phyloP scores from a whole-genome alignment of 768 basidiomycete genomes.

The Imleria badia region DNA sequence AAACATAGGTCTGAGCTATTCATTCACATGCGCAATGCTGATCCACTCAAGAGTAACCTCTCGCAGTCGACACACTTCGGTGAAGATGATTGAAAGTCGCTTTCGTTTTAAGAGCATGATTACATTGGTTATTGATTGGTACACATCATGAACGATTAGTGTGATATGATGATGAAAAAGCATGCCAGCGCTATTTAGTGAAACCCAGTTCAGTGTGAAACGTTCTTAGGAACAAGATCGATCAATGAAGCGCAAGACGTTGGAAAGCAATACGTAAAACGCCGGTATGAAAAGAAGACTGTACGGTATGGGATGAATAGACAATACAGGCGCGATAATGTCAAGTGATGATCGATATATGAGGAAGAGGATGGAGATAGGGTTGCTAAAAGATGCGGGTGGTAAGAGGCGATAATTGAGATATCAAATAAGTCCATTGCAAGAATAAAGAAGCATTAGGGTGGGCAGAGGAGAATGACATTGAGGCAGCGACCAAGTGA shows the following conservation, averaged over 20 bases:
- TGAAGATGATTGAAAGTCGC: background rate
- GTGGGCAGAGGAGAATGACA: background rate
- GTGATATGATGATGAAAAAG: background rate
- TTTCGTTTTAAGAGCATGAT: background rate
- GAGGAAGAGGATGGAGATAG: background rate
- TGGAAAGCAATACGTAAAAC: background rate
- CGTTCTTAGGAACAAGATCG: background rate
- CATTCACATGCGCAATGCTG: no score
- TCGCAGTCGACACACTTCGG: no score
- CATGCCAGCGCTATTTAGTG: constrained; percentile 9
- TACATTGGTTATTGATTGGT: background rate
- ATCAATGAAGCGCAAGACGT: background rate
- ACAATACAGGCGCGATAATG: background rate
- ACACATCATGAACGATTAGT: constrained; percentile 3
- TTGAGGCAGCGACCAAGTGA: background rate
- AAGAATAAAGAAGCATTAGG: constrained; percentile 11
- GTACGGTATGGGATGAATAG: constrained; percentile 4
- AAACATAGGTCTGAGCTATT: no score
- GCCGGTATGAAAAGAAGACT: background rate
- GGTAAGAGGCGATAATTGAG: constrained; percentile 11
- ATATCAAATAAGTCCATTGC: constrained; percentile 14
- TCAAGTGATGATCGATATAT: background rate
- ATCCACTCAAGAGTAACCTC: no score
- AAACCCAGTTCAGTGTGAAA: constrained; percentile 10
- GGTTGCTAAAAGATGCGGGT: background rate